These are phyloP conservation scores for Ascoidea rubescens DNA, from an alignment of 805 yeast genomes.

Conservation along the genomic window DNA sequence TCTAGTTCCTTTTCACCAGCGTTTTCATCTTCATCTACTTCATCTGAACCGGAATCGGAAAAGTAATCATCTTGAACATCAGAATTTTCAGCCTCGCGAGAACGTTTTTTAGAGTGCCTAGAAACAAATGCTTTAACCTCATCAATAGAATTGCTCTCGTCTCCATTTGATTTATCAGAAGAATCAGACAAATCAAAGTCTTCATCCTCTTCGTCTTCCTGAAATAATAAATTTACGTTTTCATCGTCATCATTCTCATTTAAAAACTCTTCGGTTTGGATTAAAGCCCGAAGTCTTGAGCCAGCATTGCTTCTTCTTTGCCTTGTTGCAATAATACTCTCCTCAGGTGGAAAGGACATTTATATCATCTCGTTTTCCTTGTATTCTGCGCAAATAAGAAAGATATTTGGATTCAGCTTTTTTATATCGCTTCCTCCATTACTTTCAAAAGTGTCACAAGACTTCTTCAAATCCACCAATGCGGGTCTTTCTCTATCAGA, in stretches of 20 bases:
- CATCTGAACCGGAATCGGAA: conserved; percentile 35
- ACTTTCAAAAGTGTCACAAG: too few relatives aligned
- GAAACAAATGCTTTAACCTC: conserved; percentile 3
- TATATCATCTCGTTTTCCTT: neutral
- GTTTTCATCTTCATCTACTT: conserved; percentile 10
- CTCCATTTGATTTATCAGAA: conserved; percentile 25
- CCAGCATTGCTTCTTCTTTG: conserved; percentile 84
- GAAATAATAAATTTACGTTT: conserved; percentile 55
- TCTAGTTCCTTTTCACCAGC: conserved; percentile 28
- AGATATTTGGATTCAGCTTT: too few relatives aligned
- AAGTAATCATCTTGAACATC: conserved; percentile 46
- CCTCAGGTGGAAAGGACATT: conserved; percentile 17
- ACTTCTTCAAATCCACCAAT: too few relatives aligned
- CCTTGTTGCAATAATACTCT: conserved; percentile 61
- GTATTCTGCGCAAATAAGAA: too few relatives aligned
- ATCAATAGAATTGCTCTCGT: conserved; percentile 41
- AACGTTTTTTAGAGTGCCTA: neutral
- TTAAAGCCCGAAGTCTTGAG: conserved; percentile 55
- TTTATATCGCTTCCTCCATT: too few relatives aligned
- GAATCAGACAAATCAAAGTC: conserved; percentile 6
- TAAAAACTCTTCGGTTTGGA: conserved; percentile 45
- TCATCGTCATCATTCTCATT: conserved; percentile 58
- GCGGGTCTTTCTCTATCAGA: too few relatives aligned
- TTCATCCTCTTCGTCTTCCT: conserved; percentile 20
- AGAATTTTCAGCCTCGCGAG: neutral